Evolutionary conservation across 306 rosid genomes (phyloP), one percentile per base, ranked within the genome.

Genomic region (Trifolium fragiferum): DNA sequence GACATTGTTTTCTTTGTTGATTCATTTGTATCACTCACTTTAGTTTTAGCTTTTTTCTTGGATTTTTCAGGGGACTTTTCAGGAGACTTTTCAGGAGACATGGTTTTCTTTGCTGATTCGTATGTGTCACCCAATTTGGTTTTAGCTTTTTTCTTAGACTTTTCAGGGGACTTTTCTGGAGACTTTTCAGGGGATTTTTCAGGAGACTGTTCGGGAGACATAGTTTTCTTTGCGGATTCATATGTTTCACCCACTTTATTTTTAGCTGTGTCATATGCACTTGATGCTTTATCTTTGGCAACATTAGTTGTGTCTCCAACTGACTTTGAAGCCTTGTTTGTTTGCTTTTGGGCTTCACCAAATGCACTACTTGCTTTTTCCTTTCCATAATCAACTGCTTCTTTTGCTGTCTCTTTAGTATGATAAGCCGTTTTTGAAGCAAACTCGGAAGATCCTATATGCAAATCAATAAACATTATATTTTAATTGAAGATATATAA

Each of bases 1-100:
- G n/a, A n/a, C n/a, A n/a, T n/a, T n/a, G 27, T 25, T 46, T 84
- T 62, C 83, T 71, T 76, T 6, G 80, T 74, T 18, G 78, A 55
- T 3, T 0, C 13, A 38, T 76, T 72, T 1, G 76, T 20, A 19
- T 76, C 84, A 19, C 41, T 84, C 44, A 60, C 86, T 20, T 63
- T 73, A 1, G 35, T 32, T 32, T 32, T 32, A 1, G 35, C 0
- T 4, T 32, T 32, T 7, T 33, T 33, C 5, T 33, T 33, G 7
- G 8, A 33, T 7, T 33, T 33, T 33, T 33, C 35, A 32, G 35
- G 35, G 7, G 8, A 33, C 37, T 33, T 33, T 33, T 33, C 35
- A 32, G 35, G 35, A 13, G 74, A 66, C 16, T 75, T 12, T 66
- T 10, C 18, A 3, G 15, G 16, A 3, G 77, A 67, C 72, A 15